Evolutionary conservation across 495 filamentous ascomycete genomes (phyloP), one percentile per base, ranked within the genome.

Genomic region (Stereocaulon alpinum): DNA sequence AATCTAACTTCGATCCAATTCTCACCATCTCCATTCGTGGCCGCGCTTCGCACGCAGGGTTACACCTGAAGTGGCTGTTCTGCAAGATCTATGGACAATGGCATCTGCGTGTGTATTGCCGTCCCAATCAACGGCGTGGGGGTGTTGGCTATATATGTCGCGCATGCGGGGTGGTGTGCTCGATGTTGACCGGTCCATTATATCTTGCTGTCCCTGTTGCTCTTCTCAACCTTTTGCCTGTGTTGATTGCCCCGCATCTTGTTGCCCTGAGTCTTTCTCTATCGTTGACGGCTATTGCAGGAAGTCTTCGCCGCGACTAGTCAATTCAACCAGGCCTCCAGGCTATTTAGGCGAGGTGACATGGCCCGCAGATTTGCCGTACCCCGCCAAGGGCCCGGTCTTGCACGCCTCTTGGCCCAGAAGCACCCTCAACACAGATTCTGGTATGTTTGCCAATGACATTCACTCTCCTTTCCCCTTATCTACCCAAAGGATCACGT

Each of bases 291-390:
- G 10, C 17, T 32, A 32, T 41, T 27, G 18, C 22, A 53, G 24
- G 40, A 18, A 44, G 27, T 20, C 22, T 22, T 37, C 42, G 20
- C 30, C 37, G 18, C 27, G 34, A 34, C 20, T 43, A 22, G 37
- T 4, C 4, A 40, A 34, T 40, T 49, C 18, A 12, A 20, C 14
- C 30, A 27, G 15, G 43, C 32, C 47, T 27, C 14, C 2, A 10
- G 29, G 2, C 4, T 34, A 29, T 43, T 34, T 59, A 51, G 40
- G 40, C 58, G 15, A 56, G 44, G 27, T 6, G 11, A 63, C 18
- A 61, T 64, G 58, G 27, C 58, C 58, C 58, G 62, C 62, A 47
- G 59, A 11, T 45, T 61, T 29, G 37, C 56, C 54, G 34, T 64
- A 55, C 62, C 62, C 62, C 62, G 58, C 62, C 40, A 58, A 17